Evolutionary conservation across 2,329 filamentous ascomycete genomes (phyloP), one percentile per base, ranked within the genome.

Genomic region (Proliferodiscus dingleyae): DNA sequence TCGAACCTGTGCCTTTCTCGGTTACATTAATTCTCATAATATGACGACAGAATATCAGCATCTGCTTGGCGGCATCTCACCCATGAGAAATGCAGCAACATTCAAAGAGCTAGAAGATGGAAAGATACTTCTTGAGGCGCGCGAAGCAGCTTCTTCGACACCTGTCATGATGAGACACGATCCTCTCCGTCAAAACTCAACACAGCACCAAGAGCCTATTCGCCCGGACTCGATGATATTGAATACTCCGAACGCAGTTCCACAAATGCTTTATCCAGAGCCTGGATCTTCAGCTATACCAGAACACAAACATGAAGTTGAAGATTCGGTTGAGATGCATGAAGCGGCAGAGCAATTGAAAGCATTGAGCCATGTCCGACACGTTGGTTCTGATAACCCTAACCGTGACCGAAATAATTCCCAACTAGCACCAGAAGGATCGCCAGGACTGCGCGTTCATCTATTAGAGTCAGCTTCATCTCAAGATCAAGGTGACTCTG

Each of bases 271-370:
- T 11, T 62, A 57, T 33, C 57, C 49, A 36, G 54, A 61, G 29
- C 45, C 53, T 5, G 52, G 52, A 15, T 48, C 53, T 22, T 49
- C 58, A 21, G 46, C 22, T 39, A 46, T 57, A 22, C 47, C 63
- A 11, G 64, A 65, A 2, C 61, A 64, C 24, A 73, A 74, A 46
- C 64, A 74, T 22, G 71, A 77, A 26, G 74, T 71, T 4, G 79
- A 82, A 57, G 80, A 83, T 46, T 80, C 80, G n/a, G 79, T 76
- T 7, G 80, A 84, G 64, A 83, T 84, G 78, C 78, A 83, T 54
- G 78, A 83, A 61, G 80, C 80, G 16, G 80, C 80, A 3, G 80
- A 83, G 58, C 80, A 83, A 61, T 69, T 84, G 5, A 83, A 83
- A 56, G 80, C 80, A 2, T 62, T 84, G 33, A 83, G 80, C 54